phyloP scores from a whole-genome alignment of 352 stramenopile genomes.

The Globisporangium sylvaticum region DNA sequence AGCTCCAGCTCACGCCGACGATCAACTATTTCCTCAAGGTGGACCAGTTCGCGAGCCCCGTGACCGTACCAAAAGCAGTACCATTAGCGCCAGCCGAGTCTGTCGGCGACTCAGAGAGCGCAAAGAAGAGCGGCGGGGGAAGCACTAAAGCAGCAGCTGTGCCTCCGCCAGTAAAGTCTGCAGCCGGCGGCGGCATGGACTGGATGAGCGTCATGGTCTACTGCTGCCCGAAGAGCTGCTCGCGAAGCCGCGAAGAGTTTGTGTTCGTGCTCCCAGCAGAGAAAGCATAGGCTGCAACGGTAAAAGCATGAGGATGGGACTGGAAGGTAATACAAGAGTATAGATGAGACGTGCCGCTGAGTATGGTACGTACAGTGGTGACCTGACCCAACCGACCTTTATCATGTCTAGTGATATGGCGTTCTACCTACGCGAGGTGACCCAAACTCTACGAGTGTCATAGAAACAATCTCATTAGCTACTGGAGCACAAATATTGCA shows the following conservation, averaged over 20 bases:
- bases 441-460: no score
- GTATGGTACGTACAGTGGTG: no score
- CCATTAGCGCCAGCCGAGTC: not conserved
- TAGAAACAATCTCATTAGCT: no score
- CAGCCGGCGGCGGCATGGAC: slow-evolving; percentile 56
- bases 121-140: not conserved
- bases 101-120: not conserved
- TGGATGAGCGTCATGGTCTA: slow-evolving; percentile 80
- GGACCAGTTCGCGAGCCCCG: slow-evolving; percentile 43
- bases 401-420: no score
- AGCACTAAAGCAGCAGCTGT: slow-evolving; percentile 8
- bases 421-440: no score
- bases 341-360: no score
- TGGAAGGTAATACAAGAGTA: no score
- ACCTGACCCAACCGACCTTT: no score
- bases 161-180: slow-evolving; percentile 1
- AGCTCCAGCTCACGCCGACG: slow-evolving; percentile 79
- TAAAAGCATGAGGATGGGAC: no score
- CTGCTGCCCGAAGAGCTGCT: slow-evolving; percentile 67
- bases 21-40: slow-evolving; percentile 87
- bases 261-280: slow-evolving; percentile 53
- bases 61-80: slow-evolving; percentile 11
- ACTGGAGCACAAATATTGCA: no score
- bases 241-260: slow-evolving; percentile 60
- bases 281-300: slow-evolving; percentile 3